Base-by-base conservation (phyloP, 768 basidiomycete genomes). In the Fibroporia radiculosa region DNA sequence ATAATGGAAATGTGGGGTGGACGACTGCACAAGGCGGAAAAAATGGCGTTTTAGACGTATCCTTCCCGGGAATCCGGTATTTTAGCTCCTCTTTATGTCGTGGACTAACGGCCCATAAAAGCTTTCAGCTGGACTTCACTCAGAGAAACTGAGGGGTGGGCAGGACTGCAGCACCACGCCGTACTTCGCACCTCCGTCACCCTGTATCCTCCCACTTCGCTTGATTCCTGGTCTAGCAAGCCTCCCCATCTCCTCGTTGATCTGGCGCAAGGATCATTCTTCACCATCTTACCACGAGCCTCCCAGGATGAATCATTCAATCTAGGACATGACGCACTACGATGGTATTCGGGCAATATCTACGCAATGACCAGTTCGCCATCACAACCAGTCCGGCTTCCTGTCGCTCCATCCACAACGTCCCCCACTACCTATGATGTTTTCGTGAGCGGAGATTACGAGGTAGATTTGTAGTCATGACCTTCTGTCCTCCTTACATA, bases 261-360 rank as follows among this genome's bases (percentile, higher is more conserved):
- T 25, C 67, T 92, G 10, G 62, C 74, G 8, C 84, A 83, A 55
- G 89, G 78, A 0, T 81, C 88, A 2, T 90, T 84, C 59, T 88
- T 90, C 56, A 67, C 86, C 6, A 57, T 95, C 33, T 51, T 84
- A 11, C 81, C 84, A 10, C n/a, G n/a, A n/a, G n/a, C n/a, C n/a
- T 54, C 16, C 4, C 13, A 26, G 1, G 8, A 31, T n/a, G 23
- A 2, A 3, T 19, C 56, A 10, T 42, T 62, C 25, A 43, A 52
- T 18, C 40, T 54, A 11, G 38, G 38, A 3, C 41, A 56, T 3
- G 19, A 53, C 14, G 53, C 66, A 4, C 68, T 70, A 4, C 63
- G 74, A 57, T 95, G 91, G 91, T 74, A 83, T 59, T 63, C 77
- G n/a, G 91, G 89, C 26, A 89, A 95, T 58, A 80, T 95, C n/a